Evolutionary conservation across 495 filamentous ascomycete genomes (phyloP).

Genomic region (Penicillium bialowiezense): DNA sequence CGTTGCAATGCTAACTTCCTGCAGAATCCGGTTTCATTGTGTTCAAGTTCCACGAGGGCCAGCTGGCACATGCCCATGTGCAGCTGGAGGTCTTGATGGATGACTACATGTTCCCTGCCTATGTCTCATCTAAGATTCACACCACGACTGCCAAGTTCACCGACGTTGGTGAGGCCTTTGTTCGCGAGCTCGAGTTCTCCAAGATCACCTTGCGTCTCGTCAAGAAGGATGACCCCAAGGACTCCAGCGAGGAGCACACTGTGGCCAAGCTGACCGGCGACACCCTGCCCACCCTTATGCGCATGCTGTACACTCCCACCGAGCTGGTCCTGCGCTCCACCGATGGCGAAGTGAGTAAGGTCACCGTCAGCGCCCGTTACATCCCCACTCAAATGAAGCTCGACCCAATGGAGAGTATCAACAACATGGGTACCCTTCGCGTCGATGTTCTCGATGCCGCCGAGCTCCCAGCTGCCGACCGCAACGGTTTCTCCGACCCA

Average conservation of each 20-base stretch:
- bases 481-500: conserved; percentile 94
- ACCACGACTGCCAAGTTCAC: conserved; percentile 66
- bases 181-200: conserved; percentile 94
- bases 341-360: conserved; percentile 70
- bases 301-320: conserved; percentile 88
- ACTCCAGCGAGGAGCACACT: conserved; percentile 66
- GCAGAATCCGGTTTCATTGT: conserved; percentile 87
- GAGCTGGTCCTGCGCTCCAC: conserved; percentile 71
- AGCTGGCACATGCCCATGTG: conserved; percentile 70
- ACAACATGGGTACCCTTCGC: conserved; percentile 92
- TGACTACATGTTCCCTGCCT: conserved; percentile 89
- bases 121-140: conserved; percentile 71
- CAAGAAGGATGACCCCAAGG: conserved; percentile 69
- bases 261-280: conserved; percentile 81
- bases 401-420: conserved; percentile 93
- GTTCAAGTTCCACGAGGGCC: conserved; percentile 88
- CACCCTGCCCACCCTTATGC: conserved; percentile 80
- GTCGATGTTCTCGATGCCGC: conserved; percentile 87
- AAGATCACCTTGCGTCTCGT: conserved; percentile 83
- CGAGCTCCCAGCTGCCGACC: conserved; percentile 86
- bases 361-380: conserved; percentile 91
- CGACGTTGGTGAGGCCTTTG: conserved; percentile 91
- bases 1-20: conserved; percentile 17
- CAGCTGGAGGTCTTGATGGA: conserved; percentile 90
- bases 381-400: conserved; percentile 91